These are phyloP conservation scores for Lindgomyces ingoldianus DNA, from an alignment of 495 filamentous ascomycete species.

Conservation along the genomic window DNA sequence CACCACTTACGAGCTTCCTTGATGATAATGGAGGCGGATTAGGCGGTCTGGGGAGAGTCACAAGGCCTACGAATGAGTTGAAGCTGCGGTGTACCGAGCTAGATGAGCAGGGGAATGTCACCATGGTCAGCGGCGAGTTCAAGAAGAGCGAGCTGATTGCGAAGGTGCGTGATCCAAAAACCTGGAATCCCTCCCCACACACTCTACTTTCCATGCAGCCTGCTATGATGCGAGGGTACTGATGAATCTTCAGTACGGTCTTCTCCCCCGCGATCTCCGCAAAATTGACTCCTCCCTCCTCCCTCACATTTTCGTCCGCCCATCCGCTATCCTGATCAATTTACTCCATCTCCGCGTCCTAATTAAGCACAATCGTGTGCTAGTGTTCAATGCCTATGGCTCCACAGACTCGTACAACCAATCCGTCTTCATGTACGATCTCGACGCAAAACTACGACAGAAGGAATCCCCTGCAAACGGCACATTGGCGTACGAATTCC, in stretches of 20 bases:
- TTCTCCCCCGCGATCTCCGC: slow-evolving; percentile 91
- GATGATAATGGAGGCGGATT: slow-evolving; percentile 44
- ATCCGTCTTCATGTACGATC: slow-evolving; percentile 94
- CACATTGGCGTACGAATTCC: slow-evolving; percentile 65
- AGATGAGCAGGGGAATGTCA: slow-evolving; percentile 88
- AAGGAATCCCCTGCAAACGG: slow-evolving; percentile 50
- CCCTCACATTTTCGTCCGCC: slow-evolving; percentile 94
- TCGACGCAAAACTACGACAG: slow-evolving; percentile 65
- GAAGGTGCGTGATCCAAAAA: slow-evolving; percentile 62
- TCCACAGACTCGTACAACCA: slow-evolving; percentile 93
- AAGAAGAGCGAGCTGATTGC: slow-evolving; percentile 95
- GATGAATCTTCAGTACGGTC: slow-evolving; percentile 68
- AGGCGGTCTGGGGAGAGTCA: slow-evolving; percentile 55
- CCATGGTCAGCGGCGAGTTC: slow-evolving; percentile 93
- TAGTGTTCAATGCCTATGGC: slow-evolving; percentile 94
- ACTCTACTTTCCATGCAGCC: no score
- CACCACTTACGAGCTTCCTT: slow-evolving; percentile 49
- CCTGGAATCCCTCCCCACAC: background rate
- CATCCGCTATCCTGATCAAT: slow-evolving; percentile 91
- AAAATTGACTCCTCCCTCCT: slow-evolving; percentile 98
- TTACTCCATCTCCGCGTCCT: slow-evolving; percentile 89
- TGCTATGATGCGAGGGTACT: no score
- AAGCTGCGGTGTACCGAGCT: slow-evolving; percentile 91
- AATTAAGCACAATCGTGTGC: slow-evolving; percentile 90
- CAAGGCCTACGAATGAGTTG: slow-evolving; percentile 78